Percentiles rank a stretch among this genome's conserved stretches.
Evolutionary conservation across 352 stramenopile species (phyloP).

Genomic region (Globisporangium perplexum): DNA sequence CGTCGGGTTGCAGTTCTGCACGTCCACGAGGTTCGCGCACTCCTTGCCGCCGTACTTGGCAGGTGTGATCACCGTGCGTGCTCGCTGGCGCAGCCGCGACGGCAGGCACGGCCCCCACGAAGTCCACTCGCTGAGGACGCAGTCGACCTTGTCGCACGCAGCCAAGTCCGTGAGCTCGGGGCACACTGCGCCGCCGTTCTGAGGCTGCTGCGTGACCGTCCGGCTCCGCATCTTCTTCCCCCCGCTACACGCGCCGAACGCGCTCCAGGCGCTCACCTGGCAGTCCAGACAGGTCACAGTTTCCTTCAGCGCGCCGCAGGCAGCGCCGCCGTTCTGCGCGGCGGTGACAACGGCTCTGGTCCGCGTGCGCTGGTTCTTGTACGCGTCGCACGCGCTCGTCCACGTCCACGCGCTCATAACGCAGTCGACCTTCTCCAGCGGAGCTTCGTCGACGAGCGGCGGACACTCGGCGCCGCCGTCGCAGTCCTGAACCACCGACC

Average conservation of each 20-base stretch:
- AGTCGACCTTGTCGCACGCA: conserved; percentile 42
- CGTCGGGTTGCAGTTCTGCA: conserved; percentile 58
- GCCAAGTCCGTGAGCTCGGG: conserved; percentile 29
- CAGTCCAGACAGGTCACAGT: conserved; percentile 14
- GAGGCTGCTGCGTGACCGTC: conserved; percentile 33
- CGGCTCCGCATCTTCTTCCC: conserved; percentile 37
- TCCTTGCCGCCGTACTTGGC: conserved; percentile 38
- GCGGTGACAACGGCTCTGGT: conserved; percentile 16
- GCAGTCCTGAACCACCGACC: background rate
- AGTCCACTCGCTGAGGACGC: conserved; percentile 46
- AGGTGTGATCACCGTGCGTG: conserved; percentile 31
- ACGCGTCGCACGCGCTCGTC: conserved; percentile 21
- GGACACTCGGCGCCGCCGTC: conserved; percentile 15
- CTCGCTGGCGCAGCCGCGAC: conserved; percentile 29
- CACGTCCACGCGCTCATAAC: conserved; percentile 17
- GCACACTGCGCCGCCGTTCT: conserved; percentile 42
- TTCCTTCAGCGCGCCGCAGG: conserved; percentile 1
- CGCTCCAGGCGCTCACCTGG: conserved; percentile 16
- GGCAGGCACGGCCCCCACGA: conserved; percentile 31
- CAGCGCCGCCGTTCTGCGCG: conserved; percentile 15
- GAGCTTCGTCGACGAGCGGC: conserved; percentile 10
- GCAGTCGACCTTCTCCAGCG: conserved; percentile 22
- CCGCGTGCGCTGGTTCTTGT: conserved; percentile 16
- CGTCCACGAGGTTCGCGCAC: conserved; percentile 35
- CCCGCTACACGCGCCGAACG: conserved; percentile 8